Evolutionary conservation across 83 land plant genomes (phyloP).

Genomic region (Isoetes engelmannii): DNA sequence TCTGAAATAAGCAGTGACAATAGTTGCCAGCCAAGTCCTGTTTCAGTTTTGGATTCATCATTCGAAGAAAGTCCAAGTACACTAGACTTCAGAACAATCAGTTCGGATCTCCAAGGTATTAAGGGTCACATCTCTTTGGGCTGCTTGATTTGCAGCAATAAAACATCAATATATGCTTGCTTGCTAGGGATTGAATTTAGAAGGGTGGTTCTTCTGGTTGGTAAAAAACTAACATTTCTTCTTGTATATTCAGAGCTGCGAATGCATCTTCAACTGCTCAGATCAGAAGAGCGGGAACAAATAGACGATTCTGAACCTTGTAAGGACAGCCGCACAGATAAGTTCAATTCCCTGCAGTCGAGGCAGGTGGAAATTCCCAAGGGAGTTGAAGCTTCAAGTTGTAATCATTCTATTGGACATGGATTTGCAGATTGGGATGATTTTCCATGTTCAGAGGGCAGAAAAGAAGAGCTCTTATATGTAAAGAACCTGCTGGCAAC

Average conservation of each 20-base stretch:
- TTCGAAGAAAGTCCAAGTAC: slow-evolving; percentile 1
- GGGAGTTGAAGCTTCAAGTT: neutral
- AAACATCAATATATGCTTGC: neutral
- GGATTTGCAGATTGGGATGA: neutral
- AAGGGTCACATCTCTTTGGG: neutral
- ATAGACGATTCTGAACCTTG: neutral
- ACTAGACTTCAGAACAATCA: slow-evolving; percentile 2
- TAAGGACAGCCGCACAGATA: neutral
- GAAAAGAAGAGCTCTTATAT: neutral
- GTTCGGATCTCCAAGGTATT: slow-evolving; percentile 4
- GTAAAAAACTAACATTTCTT: neutral
- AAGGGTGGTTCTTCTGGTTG: neutral
- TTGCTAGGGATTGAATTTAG: neutral
- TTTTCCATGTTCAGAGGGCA: neutral
- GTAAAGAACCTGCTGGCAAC: slow-evolving; percentile 4
- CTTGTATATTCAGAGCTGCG: neutral
- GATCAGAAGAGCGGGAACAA: neutral
- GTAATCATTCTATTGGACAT: neutral
- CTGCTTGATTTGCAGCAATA: neutral
- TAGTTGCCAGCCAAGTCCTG: slow-evolving; percentile 6
- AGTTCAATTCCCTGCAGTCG: neutral
- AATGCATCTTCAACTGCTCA: neutral
- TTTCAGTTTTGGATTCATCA: slow-evolving; percentile 10
- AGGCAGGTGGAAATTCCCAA: neutral
- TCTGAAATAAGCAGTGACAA: neutral